These are phyloP conservation scores for Lentinula sp. DNA, from an alignment of 768 basidiomycete species.

Conservation along the genomic window DNA sequence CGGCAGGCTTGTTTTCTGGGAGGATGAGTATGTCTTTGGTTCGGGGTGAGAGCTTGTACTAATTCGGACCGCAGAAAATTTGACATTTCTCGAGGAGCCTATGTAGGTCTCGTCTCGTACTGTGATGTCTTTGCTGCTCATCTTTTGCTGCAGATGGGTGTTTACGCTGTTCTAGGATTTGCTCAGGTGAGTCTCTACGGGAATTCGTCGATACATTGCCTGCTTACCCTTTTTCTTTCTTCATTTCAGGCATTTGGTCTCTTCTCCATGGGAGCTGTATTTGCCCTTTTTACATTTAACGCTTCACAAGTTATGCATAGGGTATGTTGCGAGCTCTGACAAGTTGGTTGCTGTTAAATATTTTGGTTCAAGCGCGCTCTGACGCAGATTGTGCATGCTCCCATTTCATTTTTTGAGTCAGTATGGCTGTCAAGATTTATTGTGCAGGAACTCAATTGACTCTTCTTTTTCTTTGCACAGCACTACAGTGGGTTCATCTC, in stretches of 20 bases:
- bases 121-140: conserved; percentile 7
- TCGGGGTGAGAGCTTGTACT: conserved; percentile 14
- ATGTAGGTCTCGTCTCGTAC: too few relatives aligned
- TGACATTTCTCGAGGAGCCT: too few relatives aligned
- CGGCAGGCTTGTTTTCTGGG: conserved; percentile 23
- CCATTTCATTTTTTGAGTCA: conserved; percentile 59
- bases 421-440: too few relatives aligned
- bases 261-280: conserved; percentile 15
- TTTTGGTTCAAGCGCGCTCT: conserved; percentile 51
- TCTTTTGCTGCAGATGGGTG: conserved; percentile 63
- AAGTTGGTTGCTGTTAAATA: conserved; percentile 16
- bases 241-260: conserved; percentile 27
- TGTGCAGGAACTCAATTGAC: too few relatives aligned
- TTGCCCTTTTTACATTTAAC: conserved; percentile 20
- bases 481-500: conserved; percentile 43
- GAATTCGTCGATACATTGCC: too few relatives aligned
- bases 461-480: too few relatives aligned
- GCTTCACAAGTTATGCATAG: too few relatives aligned
- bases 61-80: conserved; percentile 55
- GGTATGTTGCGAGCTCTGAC: conserved; percentile 23
- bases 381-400: conserved; percentile 51
- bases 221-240: too few relatives aligned
- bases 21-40: too few relatives aligned
- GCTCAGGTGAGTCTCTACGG: too few relatives aligned
- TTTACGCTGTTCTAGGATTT: conserved; percentile 26